Evolutionary conservation across 2,329 filamentous ascomycete genomes (phyloP), one percentile per base, ranked within the genome.

Genomic region (Colletotrichum cereale): DNA sequence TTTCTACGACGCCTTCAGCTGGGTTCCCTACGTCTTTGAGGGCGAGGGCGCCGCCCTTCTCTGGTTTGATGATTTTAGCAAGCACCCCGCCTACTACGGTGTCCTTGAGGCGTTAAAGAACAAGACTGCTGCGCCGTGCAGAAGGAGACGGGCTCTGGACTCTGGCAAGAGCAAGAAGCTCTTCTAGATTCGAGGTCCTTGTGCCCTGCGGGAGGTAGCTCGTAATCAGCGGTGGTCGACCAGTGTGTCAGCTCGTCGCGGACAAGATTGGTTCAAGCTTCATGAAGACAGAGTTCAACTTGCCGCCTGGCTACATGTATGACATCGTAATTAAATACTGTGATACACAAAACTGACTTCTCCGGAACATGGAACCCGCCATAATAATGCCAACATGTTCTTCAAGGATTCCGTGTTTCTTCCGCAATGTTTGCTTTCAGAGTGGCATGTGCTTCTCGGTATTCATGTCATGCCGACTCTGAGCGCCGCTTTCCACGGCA

Each of bases 1-100:
- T 72, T 81, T 79, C 63, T 79, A 79, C 52, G 79, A 81, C 70
- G 78, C 78, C 52, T 79, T 79, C 75, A 79, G 77, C 70, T 86
- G 83, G 84, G 77, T 86, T 16, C 83, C 84, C 5, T 75, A 75
- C 55, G 78, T 80, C 4, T 85, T 85, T 74, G 71, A 76, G 2
- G 84, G 84, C 4, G 74, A 82, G 61, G 84, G 84, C 5, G 80
- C 78, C 36, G 81, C 84, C 1, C 78, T 81, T 60, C 79, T 84
- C 36, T 85, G 83, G 81, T 82, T 83, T 66, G 77, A 81, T 10
- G 79, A 84, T 74, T 82, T 83, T 58, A 78, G 76, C 38, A 80
- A 79, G 69, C 83, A 86, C 73, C 83, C 84, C 0, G 84, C 84
- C 2, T 85, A 83, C 73, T 75, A 80, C 21, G 81, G 80, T 21